Conservation (phyloP, 139 green algal genomes). For the Astrephomene gubernaculifera region DNA sequence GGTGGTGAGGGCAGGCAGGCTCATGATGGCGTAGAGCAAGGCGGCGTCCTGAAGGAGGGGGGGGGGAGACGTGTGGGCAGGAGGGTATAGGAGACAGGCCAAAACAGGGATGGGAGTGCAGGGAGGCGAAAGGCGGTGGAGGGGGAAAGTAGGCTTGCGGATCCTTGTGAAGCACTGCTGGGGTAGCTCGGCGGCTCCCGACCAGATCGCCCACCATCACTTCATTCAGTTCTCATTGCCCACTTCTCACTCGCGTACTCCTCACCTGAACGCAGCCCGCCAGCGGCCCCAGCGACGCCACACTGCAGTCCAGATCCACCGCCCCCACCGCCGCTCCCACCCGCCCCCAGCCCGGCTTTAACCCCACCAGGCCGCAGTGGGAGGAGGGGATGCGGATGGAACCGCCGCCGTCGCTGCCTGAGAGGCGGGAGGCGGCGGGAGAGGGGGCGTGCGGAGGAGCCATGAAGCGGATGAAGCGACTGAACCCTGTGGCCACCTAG, state of each 20-base stretch:
- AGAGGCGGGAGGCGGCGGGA: background rate
- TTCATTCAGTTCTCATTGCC: background rate
- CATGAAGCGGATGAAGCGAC: too few relatives aligned
- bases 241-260: background rate
- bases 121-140: too few relatives aligned
- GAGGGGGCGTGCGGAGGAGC: too few relatives aligned
- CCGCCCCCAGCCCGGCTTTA: constrained; percentile 80
- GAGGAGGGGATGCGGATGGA: constrained; percentile 85
- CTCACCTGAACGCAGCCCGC: constrained; percentile 56
- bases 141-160: too few relatives aligned
- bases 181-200: too few relatives aligned
- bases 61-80: background rate
- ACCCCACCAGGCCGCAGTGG: constrained; percentile 80
- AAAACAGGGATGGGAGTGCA: background rate
- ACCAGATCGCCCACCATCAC: too few relatives aligned
- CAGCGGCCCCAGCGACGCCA: constrained; percentile 64
- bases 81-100: background rate
- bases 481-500: too few relatives aligned
- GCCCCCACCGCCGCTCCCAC: constrained; percentile 45
- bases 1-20: too few relatives aligned
- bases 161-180: too few relatives aligned
- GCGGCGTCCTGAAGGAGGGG: constrained; percentile 48
- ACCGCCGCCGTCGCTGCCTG: constrained; percentile 84
- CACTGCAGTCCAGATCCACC: constrained; percentile 50
- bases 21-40: constrained; percentile 70